Base-by-base conservation (phyloP, 116 monocot species). In the Papilionanthe hybrid region DNA sequence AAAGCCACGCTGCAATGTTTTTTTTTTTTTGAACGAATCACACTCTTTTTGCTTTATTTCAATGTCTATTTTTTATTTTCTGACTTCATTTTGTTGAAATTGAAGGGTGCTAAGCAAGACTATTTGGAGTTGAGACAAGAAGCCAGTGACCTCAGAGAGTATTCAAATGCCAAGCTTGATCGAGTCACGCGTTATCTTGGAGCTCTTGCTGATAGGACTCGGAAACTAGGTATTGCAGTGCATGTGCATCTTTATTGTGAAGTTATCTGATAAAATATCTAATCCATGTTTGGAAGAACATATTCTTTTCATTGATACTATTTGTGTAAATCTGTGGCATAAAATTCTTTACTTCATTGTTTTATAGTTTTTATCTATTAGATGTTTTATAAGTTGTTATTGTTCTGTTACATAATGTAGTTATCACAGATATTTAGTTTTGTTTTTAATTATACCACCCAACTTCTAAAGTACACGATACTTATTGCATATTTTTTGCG, bases 161-260 rank as follows among this genome's bases (percentile, higher is more conserved):
- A 98, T 81, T 92, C 93, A 27, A 90, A 84, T 85, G 98, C 98
- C 49, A 98, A 98, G 81, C 87, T 98, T 76, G 91, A 93, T 78
- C 85, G 98, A 22, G 93, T 94, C 76, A 91, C 94, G 55, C 91
- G 98, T 63, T 98, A 98, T 87, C 86, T 98, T 58, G 94, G 94
- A 69, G 93, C 90, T 86, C 91, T 98, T 87, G 94, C 98, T 43
- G 93, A 98, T 53, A 93, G 83, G 74, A 90, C 91, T 77, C 91
- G 81, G 27, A 98, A 98, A 85, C 84, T 98, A 84, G 98, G 98
- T 94, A 86, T 69, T 49, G 27, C 4, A 29, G 69, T 76, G 56
- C 20, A 43, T 44, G 60, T 32, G 30, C 0, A 32, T 19, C 43
- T 60, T 81, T 72, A 17, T 58, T 72, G 11, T 25, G n/a, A 75